Percentiles rank a stretch among this genome's conserved stretches.
phyloP scores from a whole-genome alignment of 768 basidiomycete genomes.

The Saitozyma sp. region DNA sequence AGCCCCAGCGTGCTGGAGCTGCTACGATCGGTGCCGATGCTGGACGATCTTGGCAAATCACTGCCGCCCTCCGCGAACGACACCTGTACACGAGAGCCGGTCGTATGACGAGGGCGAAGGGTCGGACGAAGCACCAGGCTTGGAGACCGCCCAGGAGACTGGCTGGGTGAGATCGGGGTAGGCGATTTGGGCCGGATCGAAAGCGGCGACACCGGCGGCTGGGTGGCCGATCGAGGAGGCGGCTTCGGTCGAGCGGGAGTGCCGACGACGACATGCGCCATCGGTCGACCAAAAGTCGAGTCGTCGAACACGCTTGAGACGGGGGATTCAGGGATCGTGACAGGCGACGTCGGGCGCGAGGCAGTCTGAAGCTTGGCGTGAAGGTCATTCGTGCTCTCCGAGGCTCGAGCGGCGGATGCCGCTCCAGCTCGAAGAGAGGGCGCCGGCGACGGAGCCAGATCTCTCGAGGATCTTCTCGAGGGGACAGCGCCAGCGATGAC shows the following conservation, averaged over 20 bases:
- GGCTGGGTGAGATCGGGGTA: slow-evolving; percentile 6
- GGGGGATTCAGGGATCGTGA: too few species aligned
- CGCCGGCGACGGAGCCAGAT: too few species aligned
- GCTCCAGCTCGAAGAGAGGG: too few species aligned
- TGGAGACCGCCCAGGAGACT: background rate
- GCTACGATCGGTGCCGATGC: background rate
- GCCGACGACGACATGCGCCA: background rate
- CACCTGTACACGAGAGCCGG: slow-evolving; percentile 15
- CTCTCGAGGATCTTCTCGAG: too few species aligned
- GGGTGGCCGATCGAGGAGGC: slow-evolving; percentile 12
- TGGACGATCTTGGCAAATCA: slow-evolving; percentile 4
- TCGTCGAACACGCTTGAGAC: too few species aligned
- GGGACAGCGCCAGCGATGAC: too few species aligned
- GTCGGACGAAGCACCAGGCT: slow-evolving; percentile 12
- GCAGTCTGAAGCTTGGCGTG: slow-evolving; percentile 17
- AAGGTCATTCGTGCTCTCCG: slow-evolving; percentile 11
- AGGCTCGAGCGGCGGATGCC: too few species aligned
- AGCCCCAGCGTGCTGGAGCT: background rate
- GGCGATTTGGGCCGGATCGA: slow-evolving; percentile 27
- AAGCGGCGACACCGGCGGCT: slow-evolving; percentile 21
- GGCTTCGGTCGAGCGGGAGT: background rate
- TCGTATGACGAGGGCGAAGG: slow-evolving; percentile 20
- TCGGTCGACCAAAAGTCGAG: too few species aligned
- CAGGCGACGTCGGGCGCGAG: background rate
- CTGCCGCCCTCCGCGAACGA: slow-evolving; percentile 8